Percentiles rank a stretch among this genome's conserved stretches.
These are phyloP conservation scores for Fusarium duplospermum DNA, from an alignment of 2,329 filamentous ascomycete genomes.

Conservation along the genomic window DNA sequence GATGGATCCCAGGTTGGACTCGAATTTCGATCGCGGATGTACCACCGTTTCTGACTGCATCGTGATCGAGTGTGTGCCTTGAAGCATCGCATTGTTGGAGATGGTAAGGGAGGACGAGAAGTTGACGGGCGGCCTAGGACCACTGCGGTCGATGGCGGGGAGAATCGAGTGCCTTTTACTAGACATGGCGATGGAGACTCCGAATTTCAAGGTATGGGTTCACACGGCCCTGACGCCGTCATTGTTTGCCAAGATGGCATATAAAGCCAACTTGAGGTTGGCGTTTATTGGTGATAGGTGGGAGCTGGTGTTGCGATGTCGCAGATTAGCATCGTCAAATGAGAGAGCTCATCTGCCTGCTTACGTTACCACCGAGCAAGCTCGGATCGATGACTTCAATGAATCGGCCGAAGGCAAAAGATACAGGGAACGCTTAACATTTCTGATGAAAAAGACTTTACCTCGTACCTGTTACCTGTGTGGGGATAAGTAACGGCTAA, in stretches of 20 bases:
- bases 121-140: constrained; percentile 70
- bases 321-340: constrained; percentile 23
- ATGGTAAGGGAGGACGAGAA: constrained; percentile 71
- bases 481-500: constrained; percentile 45
- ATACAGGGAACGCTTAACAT: constrained; percentile 26
- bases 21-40: constrained; percentile 86
- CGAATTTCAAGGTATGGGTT: constrained; percentile 10
- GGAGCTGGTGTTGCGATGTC: constrained; percentile 31
- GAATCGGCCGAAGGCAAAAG: constrained; percentile 22
- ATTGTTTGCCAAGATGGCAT: constrained; percentile 20
- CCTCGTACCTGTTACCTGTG: fast-evolving
- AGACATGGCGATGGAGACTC: constrained; percentile 47
- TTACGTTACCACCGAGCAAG: constrained; percentile 27
- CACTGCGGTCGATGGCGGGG: constrained; percentile 63
- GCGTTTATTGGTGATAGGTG: constrained; percentile 4
- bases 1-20: constrained; percentile 82
- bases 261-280: constrained; percentile 15
- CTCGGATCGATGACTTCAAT: constrained; percentile 44
- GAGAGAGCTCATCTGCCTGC: constrained; percentile 15
- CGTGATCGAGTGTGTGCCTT: constrained; percentile 81
- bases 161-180: constrained; percentile 68
- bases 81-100: constrained; percentile 71
- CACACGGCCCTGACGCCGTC: neutral
- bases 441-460: constrained; percentile 34
- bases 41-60: constrained; percentile 83